A percentile compares a stretch with the other conserved stretches of the same genome.
These are phyloP conservation scores for Asterochloris erici DNA, from an alignment of 139 green algal species.

Conservation along the genomic window DNA sequence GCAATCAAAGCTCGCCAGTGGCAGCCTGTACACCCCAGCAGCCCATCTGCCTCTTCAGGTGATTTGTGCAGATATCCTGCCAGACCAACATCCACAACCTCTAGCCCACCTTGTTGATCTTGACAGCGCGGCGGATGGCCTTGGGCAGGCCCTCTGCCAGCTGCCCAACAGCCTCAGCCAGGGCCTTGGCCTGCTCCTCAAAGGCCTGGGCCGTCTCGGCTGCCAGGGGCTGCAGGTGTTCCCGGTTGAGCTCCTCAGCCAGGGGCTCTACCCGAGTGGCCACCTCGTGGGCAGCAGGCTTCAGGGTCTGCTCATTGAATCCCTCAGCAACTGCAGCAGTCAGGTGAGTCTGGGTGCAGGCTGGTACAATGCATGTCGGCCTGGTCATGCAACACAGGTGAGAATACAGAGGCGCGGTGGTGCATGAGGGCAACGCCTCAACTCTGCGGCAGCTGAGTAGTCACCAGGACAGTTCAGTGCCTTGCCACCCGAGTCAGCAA, in stretches of 20 bases:
- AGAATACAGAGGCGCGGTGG: too few relatives aligned
- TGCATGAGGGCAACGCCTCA: too few relatives aligned
- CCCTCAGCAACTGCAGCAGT: not conserved
- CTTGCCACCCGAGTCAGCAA: too few relatives aligned
- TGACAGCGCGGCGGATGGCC: constrained; percentile 13
- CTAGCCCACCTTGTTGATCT: constrained; percentile 19
- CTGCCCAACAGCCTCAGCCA: constrained; percentile 4
- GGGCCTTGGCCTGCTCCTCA: constrained; percentile 14
- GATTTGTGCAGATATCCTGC: too few relatives aligned
- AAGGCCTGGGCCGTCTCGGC: constrained; percentile 12
- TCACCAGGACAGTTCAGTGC: too few relatives aligned
- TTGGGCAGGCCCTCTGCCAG: constrained; percentile 21
- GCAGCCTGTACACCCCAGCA: too few relatives aligned
- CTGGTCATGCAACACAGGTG: too few relatives aligned
- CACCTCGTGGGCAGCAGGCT: constrained; percentile 16
- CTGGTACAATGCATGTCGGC: not conserved
- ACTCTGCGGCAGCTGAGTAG: too few relatives aligned
- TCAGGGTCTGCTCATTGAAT: constrained; percentile 10
- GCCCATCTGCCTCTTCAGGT: too few relatives aligned
- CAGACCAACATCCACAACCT: too few relatives aligned
- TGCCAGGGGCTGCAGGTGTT: constrained; percentile 12
- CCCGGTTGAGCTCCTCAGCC: constrained; percentile 18
- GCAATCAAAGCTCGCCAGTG: too few relatives aligned
- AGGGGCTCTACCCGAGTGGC: not conserved
- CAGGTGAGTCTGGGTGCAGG: not conserved